phyloP scores from a whole-genome alignment of 495 filamentous ascomycete genomes.

The Diplogelasinospora grovesii region DNA sequence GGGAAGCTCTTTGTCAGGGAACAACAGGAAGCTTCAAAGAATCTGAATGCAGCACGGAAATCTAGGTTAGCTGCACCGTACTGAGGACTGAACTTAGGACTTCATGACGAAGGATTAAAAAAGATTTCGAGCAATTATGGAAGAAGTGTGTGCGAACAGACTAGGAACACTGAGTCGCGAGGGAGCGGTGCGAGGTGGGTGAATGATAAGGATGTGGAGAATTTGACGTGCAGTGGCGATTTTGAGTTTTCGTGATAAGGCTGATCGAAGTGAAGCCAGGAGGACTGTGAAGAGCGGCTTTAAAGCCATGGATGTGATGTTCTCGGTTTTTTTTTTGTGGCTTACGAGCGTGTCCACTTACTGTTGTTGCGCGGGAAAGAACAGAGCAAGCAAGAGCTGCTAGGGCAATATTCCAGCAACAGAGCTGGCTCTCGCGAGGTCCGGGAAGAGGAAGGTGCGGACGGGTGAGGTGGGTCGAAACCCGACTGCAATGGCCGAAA shows the following conservation, averaged over 20 bases:
- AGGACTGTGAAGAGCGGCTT: too few species aligned
- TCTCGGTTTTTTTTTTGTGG: too few species aligned
- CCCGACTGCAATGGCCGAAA: background rate
- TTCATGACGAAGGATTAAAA: background rate
- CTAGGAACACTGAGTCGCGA: background rate
- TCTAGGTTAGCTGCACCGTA: slow-evolving; percentile 11
- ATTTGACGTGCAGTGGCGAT: slow-evolving; percentile 1
- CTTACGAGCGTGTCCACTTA: slow-evolving; percentile 11
- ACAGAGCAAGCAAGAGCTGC: slow-evolving; percentile 21
- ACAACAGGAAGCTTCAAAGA: slow-evolving; percentile 1
- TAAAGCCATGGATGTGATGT: slow-evolving; percentile 2
- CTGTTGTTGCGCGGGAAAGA: slow-evolving; percentile 8
- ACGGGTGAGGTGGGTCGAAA: background rate
- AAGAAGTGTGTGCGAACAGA: background rate
- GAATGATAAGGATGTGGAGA: slow-evolving; percentile 4
- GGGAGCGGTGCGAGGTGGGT: background rate
- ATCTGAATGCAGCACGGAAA: slow-evolving; percentile 1
- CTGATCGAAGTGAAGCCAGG: too few species aligned
- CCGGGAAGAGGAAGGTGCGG: background rate
- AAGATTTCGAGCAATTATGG: background rate
- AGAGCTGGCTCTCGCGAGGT: slow-evolving; percentile 16
- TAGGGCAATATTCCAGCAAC: slow-evolving; percentile 37
- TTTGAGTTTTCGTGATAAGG: background rate
- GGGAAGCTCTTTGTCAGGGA: slow-evolving; percentile 3
- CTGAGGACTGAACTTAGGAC: background rate